phyloP scores from a whole-genome alignment of 1,284 basidiomycete species.

The Gymnopus androsaceus region DNA sequence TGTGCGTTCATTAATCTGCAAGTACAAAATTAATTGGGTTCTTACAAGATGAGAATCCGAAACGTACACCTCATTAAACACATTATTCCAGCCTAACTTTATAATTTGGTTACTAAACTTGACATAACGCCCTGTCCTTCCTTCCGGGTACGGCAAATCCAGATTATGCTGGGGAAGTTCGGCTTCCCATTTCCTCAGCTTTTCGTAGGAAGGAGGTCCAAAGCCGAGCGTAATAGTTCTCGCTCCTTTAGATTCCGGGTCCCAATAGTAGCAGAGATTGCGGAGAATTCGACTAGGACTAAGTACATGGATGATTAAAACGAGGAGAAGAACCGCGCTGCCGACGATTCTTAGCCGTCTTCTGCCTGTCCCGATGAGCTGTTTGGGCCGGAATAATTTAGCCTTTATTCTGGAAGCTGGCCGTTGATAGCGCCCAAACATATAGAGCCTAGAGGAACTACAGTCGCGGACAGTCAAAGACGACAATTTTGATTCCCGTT shows the following conservation, averaged over 20 bases:
- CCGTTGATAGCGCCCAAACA: background rate
- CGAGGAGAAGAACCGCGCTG: background rate
- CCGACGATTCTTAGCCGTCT: background rate
- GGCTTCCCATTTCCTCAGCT: conserved; percentile 38
- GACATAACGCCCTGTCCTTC: conserved; percentile 43
- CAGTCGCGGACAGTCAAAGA: too few relatives aligned
- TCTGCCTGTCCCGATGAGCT: conserved; percentile 4
- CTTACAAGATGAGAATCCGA: background rate
- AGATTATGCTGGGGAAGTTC: conserved; percentile 46
- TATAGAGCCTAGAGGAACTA: too few relatives aligned
- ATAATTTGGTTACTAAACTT: conserved; percentile 43
- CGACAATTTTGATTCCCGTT: too few relatives aligned
- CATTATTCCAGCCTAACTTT: conserved; percentile 47
- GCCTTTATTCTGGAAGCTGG: background rate
- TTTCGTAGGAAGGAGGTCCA: conserved; percentile 37
- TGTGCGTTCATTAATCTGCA: conserved; percentile 44
- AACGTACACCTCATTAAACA: conserved; percentile 44
- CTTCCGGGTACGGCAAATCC: conserved; percentile 44
- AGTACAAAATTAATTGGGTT: background rate
- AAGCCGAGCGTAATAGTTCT: conserved; percentile 2
- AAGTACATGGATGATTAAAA: background rate
- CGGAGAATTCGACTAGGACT: background rate
- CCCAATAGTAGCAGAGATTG: background rate
- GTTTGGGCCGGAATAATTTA: background rate
- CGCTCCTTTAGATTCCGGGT: background rate